These are phyloP conservation scores for Tulasnella calospora DNA, from an alignment of 768 basidiomycete species.

Conservation along the genomic window DNA sequence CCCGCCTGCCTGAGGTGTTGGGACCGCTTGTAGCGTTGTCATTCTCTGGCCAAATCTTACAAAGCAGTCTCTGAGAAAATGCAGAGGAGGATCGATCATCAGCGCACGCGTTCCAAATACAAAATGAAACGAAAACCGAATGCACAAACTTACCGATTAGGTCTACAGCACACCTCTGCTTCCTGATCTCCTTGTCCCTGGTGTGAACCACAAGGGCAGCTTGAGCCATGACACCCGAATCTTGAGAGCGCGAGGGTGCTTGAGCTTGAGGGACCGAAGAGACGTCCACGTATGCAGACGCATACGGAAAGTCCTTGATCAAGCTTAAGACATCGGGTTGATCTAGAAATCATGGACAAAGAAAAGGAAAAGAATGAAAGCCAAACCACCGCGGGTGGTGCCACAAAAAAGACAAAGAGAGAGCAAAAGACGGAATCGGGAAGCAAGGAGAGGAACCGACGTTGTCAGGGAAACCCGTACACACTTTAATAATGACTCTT, in stretches of 20 bases:
- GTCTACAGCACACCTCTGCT: slow-evolving; percentile 22
- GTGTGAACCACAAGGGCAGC: neutral
- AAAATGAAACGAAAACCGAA: neutral
- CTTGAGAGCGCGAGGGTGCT: neutral
- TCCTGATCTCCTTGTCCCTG: neutral
- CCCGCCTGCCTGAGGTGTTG: too few species aligned
- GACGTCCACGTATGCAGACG: neutral
- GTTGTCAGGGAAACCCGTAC: neutral
- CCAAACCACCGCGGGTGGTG: too few species aligned
- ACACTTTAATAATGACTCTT: neutral
- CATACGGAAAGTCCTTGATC: slow-evolving; percentile 6
- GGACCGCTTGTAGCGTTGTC: too few species aligned
- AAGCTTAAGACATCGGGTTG: neutral
- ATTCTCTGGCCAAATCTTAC: too few species aligned
- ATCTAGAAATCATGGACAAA: too few species aligned
- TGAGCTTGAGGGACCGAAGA: neutral
- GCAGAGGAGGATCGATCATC: neutral
- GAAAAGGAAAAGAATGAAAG: too few species aligned
- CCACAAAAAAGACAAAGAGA: too few species aligned
- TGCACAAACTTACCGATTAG: slow-evolving; percentile 14
- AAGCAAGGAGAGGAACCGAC: too few species aligned
- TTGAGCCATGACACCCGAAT: neutral
- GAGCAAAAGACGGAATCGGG: too few species aligned
- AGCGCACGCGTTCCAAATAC: neutral
- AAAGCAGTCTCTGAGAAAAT: too few species aligned